phyloP scores from a whole-genome alignment of 2,329 filamentous ascomycete genomes.

The Seiridium cupressi region DNA sequence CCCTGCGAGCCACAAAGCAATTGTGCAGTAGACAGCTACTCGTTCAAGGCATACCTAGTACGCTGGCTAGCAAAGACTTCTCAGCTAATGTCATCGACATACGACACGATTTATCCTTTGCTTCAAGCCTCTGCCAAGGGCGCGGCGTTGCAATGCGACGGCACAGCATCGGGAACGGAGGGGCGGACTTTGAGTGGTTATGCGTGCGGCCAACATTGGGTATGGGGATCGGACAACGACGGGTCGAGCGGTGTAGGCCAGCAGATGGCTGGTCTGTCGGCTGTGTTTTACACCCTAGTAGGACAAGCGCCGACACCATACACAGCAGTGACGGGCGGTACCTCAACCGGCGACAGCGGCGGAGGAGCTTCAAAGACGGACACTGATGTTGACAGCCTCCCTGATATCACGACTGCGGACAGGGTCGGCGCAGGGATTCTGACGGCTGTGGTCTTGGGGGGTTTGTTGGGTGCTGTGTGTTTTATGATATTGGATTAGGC shows the following conservation, averaged over 20 bases:
- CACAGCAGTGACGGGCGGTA: constrained; percentile 19
- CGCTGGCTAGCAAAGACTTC: constrained; percentile 42
- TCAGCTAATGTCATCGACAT: constrained; percentile 33
- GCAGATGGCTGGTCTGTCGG: constrained; percentile 42
- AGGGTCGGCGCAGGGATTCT: constrained; percentile 39
- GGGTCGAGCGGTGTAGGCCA: constrained; percentile 44
- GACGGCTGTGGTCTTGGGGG: constrained; percentile 28
- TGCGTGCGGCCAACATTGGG: constrained; percentile 46
- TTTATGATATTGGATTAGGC: background rate
- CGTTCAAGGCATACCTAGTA: constrained; percentile 55
- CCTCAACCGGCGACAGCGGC: constrained; percentile 42
- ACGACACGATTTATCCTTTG: constrained; percentile 28
- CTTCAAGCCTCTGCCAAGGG: constrained; percentile 34
- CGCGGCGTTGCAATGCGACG: constrained; percentile 33
- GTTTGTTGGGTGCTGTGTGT: constrained; percentile 5
- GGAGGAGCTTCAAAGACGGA: constrained; percentile 35
- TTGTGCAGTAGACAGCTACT: constrained; percentile 53
- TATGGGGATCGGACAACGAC: constrained; percentile 34
- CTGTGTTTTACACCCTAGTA: constrained; percentile 38
- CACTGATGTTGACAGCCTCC: constrained; percentile 22
- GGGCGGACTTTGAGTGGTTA: constrained; percentile 31
- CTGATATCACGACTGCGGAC: constrained; percentile 32
- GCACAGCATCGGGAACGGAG: constrained; percentile 13
- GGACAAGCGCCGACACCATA: constrained; percentile 10
- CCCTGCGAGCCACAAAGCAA: constrained; percentile 44